Evolutionary conservation across 2,329 filamentous ascomycete genomes (phyloP).

Genomic region (Chaetomiaceae sp.): DNA sequence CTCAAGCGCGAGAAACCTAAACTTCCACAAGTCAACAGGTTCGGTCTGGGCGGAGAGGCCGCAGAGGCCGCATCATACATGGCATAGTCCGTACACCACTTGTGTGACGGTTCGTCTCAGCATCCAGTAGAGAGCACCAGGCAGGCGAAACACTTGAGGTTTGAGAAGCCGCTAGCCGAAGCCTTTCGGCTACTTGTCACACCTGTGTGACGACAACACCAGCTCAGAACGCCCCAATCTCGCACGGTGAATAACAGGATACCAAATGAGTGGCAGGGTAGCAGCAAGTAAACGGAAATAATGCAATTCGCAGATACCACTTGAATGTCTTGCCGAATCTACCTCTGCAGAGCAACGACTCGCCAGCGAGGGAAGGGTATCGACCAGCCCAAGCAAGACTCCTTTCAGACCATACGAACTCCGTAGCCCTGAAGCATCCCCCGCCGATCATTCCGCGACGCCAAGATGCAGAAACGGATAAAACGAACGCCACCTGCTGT

Average conservation of each 20-base stretch:
- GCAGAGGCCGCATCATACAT: too few relatives aligned
- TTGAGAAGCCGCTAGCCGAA: neutral
- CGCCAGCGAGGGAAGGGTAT: neutral
- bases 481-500: neutral
- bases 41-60: too few relatives aligned
- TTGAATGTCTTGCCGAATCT: neutral
- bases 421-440: neutral
- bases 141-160: neutral
- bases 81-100: neutral
- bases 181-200: neutral
- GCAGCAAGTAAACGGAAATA: neutral
- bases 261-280: too few relatives aligned
- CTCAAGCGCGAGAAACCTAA: too few relatives aligned
- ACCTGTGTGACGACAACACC: slow-evolving; percentile 5
- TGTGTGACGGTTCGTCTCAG: neutral
- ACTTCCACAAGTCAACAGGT: too few relatives aligned
- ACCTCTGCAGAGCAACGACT: neutral
- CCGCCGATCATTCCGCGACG: neutral
- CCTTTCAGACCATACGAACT: neutral
- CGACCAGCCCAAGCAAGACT: neutral
- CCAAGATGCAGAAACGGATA: neutral
- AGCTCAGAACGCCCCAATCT: neutral
- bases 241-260: neutral
- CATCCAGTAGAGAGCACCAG: neutral
- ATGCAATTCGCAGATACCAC: neutral